Percentiles rank a stretch among this genome's conserved stretches.
These are phyloP conservation scores for Aristolochia californica DNA, from an alignment of 164 flowering plant species.

Conservation along the genomic window DNA sequence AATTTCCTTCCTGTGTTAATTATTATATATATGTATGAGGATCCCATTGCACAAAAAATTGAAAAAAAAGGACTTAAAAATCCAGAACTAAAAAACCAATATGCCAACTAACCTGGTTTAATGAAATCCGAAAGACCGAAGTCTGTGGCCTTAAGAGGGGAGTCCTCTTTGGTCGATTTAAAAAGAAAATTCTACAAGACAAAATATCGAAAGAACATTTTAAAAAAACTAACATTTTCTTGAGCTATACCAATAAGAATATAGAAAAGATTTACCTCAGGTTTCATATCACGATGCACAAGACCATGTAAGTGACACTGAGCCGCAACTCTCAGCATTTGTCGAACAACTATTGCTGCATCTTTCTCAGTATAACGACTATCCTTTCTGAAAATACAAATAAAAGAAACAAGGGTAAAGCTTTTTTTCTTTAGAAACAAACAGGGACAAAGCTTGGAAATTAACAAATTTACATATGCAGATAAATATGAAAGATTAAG, in stretches of 20 bases:
- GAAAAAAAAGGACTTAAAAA: background rate
- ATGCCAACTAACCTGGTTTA: conserved; percentile 57
- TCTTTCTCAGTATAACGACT: conserved; percentile 95
- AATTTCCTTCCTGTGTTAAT: conserved; percentile 62
- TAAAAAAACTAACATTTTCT: background rate
- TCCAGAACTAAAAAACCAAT: background rate
- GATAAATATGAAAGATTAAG: too few relatives aligned
- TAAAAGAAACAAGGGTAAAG: background rate
- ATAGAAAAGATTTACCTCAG: conserved; percentile 62
- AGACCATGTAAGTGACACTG: conserved; percentile 93
- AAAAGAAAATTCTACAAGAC: conserved; percentile 79
- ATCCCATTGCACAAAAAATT: background rate
- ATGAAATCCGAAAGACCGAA: conserved; percentile 91
- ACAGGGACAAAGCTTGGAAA: too few relatives aligned
- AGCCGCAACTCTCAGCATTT: conserved; percentile 98
- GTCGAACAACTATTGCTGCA: conserved; percentile 85
- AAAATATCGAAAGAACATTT: conserved; percentile 9
- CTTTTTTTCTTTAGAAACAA: background rate
- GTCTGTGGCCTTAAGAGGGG: conserved; percentile 72
- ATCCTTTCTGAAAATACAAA: conserved; percentile 54
- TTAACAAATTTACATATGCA: too few relatives aligned
- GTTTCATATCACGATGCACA: conserved; percentile 99
- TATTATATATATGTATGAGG: too few relatives aligned
- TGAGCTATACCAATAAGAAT: conserved; percentile 1
- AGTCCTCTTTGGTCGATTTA: conserved; percentile 72